phyloP scores from a whole-genome alignment of 139 green algal species.

The Closterium sp. region DNA sequence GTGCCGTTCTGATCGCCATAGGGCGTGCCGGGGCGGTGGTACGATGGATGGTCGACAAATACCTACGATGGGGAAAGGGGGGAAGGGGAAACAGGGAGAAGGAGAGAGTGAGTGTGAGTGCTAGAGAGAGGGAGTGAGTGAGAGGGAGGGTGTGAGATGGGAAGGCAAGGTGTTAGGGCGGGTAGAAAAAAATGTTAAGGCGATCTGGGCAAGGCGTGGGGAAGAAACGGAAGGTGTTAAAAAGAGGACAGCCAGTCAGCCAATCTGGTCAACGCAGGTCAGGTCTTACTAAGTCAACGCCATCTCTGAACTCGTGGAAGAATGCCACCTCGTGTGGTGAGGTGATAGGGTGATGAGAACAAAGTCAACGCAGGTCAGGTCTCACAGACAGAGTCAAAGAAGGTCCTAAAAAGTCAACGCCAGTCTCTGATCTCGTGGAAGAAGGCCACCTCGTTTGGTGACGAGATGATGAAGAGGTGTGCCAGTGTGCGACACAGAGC shows the following conservation, averaged over 20 bases:
- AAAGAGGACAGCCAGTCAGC: neutral
- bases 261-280: neutral
- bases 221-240: neutral
- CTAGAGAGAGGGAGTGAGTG: too few species aligned
- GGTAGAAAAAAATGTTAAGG: too few species aligned
- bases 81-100: neutral
- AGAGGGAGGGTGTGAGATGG: too few species aligned
- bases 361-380: too few species aligned
- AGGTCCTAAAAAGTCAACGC: too few species aligned
- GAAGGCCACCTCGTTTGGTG: too few species aligned
- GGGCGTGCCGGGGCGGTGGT: slow-evolving; percentile 60
- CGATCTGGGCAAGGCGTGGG: neutral
- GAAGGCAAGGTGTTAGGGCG: too few species aligned
- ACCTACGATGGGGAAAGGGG: slow-evolving; percentile 43
- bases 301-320: slow-evolving; percentile 65
- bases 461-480: too few species aligned
- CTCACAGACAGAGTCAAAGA: too few species aligned
- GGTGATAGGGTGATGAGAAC: too few species aligned
- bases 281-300: slow-evolving; percentile 72
- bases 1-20: slow-evolving; percentile 75
- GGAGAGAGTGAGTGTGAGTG: neutral
- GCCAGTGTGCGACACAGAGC: too few species aligned
- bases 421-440: too few species aligned
- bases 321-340: slow-evolving; percentile 63
- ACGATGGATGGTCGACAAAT: slow-evolving; percentile 81